Evolutionary conservation across 768 basidiomycete species (phyloP), one percentile per base, ranked within the genome.

Genomic region (Bullera alba): DNA sequence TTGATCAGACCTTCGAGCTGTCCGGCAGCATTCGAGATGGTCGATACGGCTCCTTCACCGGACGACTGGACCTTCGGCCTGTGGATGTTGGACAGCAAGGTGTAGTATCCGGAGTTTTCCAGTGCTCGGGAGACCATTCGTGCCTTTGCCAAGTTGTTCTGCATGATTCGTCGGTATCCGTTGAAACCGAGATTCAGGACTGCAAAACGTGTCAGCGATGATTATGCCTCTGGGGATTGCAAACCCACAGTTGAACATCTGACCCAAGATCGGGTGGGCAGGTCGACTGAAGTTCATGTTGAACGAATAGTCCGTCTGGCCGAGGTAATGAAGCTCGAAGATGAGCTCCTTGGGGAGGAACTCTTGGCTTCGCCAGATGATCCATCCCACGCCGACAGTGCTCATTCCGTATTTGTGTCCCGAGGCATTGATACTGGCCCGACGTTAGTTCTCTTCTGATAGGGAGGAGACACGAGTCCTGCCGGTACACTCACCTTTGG

Each of bases 231-330:
- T 29, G 15, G 3, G 2, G 23, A 14, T 26, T 6, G 26, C 23
- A 17, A n/a, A 55, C 66, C 37, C 41, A 70, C 68, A 79, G 61
- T 80, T 80, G 74, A 77, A 80, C 79, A 58, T 63, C 34, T 81
- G 81, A 19, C 76, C 79, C 46, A 82, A 76, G 57, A 81, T 79
- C 3, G 81, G 81, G 42, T 79, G 80, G 16, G 79, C 77, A 16
- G 79, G 68, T 44, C 68, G 49, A 39, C 51, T 56, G 57, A 72
- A 70, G 56, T 73, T 73, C 77, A 84, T 63, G 39, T 63, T 80
- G 79, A 82, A 84, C 0, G 84, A 84, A 69, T 90, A 91, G 69
- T 93, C 87, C 50, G 79, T 75, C 30, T 75, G 48, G 16, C 61
- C 62, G n/a, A 68, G 54, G 70, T 77, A 80, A 66, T 80, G 75